phyloP scores from a whole-genome alignment of 2,329 filamentous ascomycete genomes.

The Lasiodiplodia sp. region DNA sequence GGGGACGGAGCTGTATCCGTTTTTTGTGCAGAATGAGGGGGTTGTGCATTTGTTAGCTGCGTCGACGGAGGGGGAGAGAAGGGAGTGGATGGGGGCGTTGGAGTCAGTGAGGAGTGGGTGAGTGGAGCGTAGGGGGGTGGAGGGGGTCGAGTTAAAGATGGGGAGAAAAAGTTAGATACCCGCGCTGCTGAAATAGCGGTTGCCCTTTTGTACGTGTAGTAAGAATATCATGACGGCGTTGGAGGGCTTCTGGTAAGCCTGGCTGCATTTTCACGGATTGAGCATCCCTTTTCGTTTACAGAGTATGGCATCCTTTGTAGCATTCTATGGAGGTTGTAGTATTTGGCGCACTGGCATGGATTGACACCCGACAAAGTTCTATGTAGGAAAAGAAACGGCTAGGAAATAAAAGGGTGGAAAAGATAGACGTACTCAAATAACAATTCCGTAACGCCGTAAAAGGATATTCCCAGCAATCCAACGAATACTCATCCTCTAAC shows the following conservation, averaged over 20 bases:
- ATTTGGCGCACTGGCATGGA: too few relatives aligned
- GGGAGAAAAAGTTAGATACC: not conserved
- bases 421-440: too few relatives aligned
- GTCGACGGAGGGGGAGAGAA: slow-evolving; percentile 3
- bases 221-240: not conserved
- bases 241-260: not conserved
- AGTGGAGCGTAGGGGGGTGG: not conserved
- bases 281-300: too few relatives aligned
- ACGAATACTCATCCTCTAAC: too few relatives aligned
- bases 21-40: slow-evolving; percentile 29
- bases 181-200: not conserved
- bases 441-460: too few relatives aligned
- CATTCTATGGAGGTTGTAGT: too few relatives aligned
- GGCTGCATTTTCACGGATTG: not conserved
- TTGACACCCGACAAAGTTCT: too few relatives aligned
- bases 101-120: not conserved
- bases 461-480: too few relatives aligned
- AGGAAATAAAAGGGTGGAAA: too few relatives aligned
- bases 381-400: too few relatives aligned
- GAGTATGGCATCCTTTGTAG: too few relatives aligned
- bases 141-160: not conserved
- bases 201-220: not conserved
- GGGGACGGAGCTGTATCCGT: slow-evolving; percentile 37
- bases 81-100: not conserved
- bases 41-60: slow-evolving; percentile 10